These are phyloP conservation scores for Haplosporangium sp. DNA, from an alignment of 371 early-diverging fungal species.

Conservation along the genomic window DNA sequence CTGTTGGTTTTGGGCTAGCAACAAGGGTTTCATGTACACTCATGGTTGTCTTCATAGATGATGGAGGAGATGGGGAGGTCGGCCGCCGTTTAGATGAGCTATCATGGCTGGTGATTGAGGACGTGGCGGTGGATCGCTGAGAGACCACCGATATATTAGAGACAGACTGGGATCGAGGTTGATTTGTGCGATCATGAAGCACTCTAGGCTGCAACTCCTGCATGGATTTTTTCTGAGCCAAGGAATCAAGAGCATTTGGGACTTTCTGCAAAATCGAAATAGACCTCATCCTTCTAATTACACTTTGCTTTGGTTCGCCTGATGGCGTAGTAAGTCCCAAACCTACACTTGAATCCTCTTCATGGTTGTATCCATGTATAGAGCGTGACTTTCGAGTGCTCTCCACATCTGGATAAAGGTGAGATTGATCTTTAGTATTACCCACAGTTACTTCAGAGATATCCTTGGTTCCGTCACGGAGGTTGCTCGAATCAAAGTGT, in stretches of 20 bases:
- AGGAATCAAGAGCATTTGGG: slow-evolving; percentile 10
- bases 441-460: neutral
- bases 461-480: slow-evolving; percentile 12
- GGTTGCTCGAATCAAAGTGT: slow-evolving; percentile 18
- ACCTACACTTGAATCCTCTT: slow-evolving; percentile 8
- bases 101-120: slow-evolving; percentile 10
- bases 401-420: neutral
- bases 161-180: slow-evolving; percentile 33
- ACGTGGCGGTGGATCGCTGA: slow-evolving; percentile 20
- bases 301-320: slow-evolving; percentile 14
- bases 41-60: slow-evolving; percentile 12
- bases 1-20: slow-evolving; percentile 8
- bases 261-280: slow-evolving; percentile 30
- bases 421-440: neutral
- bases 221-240: slow-evolving; percentile 4
- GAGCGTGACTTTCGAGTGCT: slow-evolving; percentile 23
- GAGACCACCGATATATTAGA: slow-evolving; percentile 22
- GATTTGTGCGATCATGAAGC: slow-evolving; percentile 12
- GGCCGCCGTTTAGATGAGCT: neutral
- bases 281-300: slow-evolving; percentile 23
- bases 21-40: slow-evolving; percentile 22
- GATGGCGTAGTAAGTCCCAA: slow-evolving; percentile 7
- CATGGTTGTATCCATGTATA: slow-evolving; percentile 24
- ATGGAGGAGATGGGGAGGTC: slow-evolving; percentile 10
- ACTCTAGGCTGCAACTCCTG: neutral